Evolutionary conservation across 2,329 filamentous ascomycete genomes (phyloP), one percentile per base, ranked within the genome.

Genomic region (Rosellinia necatrix): DNA sequence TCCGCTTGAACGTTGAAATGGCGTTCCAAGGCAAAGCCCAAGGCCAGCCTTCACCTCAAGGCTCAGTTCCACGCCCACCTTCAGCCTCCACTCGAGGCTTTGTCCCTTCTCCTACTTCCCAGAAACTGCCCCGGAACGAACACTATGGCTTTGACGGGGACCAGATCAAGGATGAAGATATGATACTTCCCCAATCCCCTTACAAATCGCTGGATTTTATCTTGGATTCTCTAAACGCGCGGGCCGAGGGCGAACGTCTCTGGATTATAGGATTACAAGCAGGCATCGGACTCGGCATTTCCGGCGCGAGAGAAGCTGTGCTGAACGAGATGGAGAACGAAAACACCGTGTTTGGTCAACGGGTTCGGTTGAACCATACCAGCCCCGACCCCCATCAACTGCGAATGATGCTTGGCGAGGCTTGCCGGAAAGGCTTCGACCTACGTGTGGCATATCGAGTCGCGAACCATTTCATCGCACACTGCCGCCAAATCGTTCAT

Each of bases 211-310:
- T 64, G 21, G 58, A 61, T n/a, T 35, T 51, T 12, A n/a, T 59
- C 43, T 53, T 62, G 46, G 43, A 10, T 6, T 29, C 17, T 3
- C 15, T 19, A 6, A 24, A 44, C 8, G 40, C 44, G 9, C 15
- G 56, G 43, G 53, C 53, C 34, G 21, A 34, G 30, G 13, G 15
- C 7, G 61, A 64, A 19, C 58, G 52, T 2, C 24, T 40, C 4
- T 64, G 56, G 52, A 44, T 60, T 21, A 57, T 61, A 38, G 64
- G 61, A 21, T 43, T 65, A 17, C 64, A 67, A 44, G 24, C 35
- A 27, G 65, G 64, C 9, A 66, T 67, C 22, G 65, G 65, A 9
- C 56, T 62, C 13, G 64, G 59, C 21, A 52, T 67, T 38, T 0
- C 12, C 1, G 30, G 37, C 8, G 53, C 55, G 38, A 50, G 56